phyloP scores from a whole-genome alignment of 768 basidiomycete genomes.

The Hygrophoropsis aurantiaca region DNA sequence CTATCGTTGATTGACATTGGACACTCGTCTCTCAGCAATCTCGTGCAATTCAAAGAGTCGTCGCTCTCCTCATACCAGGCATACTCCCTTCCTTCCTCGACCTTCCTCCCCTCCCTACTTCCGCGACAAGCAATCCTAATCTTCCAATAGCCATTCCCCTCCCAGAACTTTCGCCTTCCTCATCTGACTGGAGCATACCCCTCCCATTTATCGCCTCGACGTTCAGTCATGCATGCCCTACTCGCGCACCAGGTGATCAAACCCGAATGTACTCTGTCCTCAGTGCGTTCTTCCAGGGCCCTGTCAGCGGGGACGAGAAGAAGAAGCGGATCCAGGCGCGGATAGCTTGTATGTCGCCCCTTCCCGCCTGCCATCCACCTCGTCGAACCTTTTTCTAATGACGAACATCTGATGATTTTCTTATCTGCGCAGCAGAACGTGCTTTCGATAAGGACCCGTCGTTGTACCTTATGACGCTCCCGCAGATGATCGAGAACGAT shows the following conservation, averaged over 20 bases:
- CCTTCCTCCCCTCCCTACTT: slow-evolving; percentile 69
- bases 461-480: slow-evolving; percentile 70
- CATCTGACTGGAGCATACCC: slow-evolving; percentile 30
- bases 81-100: slow-evolving; percentile 73
- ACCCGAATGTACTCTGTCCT: slow-evolving; percentile 85
- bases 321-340: slow-evolving; percentile 55
- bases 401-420: background rate
- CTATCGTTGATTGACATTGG: too few species aligned
- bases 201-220: slow-evolving; percentile 71
- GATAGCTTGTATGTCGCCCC: slow-evolving; percentile 31
- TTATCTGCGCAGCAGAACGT: slow-evolving; percentile 48
- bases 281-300: slow-evolving; percentile 77
- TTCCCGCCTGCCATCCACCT: slow-evolving; percentile 2
- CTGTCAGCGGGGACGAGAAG: slow-evolving; percentile 79
- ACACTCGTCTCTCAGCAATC: slow-evolving; percentile 54
- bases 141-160: slow-evolving; percentile 51
- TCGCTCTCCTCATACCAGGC: slow-evolving; percentile 83
- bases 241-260: slow-evolving; percentile 87
- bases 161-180: too few species aligned
- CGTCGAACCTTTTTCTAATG: too few species aligned
- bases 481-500: slow-evolving; percentile 93
- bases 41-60: slow-evolving; percentile 71
- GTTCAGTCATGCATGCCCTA: slow-evolving; percentile 93
- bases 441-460: slow-evolving; percentile 62
- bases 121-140: slow-evolving; percentile 58